These are phyloP conservation scores for Bipolaris oryzae DNA, from an alignment of 2,329 filamentous ascomycete genomes.

Conservation along the genomic window DNA sequence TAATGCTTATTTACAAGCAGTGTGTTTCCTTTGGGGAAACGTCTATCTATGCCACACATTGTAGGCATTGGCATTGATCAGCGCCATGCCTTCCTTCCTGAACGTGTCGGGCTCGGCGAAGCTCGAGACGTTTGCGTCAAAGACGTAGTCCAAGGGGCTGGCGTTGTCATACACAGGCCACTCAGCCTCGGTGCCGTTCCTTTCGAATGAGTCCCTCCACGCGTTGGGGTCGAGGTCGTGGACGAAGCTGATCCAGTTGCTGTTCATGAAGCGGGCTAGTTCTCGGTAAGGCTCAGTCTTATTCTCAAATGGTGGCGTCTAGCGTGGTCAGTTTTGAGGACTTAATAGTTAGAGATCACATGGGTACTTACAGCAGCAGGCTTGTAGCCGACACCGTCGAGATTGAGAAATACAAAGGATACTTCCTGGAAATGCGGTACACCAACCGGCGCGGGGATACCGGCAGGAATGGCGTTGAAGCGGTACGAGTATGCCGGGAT, in stretches of 20 bases:
- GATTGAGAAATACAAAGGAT: constrained; percentile 56
- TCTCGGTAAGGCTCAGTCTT: constrained; percentile 47
- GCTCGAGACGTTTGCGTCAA: constrained; percentile 53
- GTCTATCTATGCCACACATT: constrained; percentile 15
- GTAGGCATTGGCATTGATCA: constrained; percentile 45
- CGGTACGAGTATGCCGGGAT: constrained; percentile 65
- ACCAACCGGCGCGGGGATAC: constrained; percentile 51
- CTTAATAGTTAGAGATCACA: background rate
- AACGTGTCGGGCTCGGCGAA: constrained; percentile 53
- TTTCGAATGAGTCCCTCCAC: constrained; percentile 25
- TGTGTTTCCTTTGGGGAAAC: too few species aligned
- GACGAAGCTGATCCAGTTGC: constrained; percentile 55
- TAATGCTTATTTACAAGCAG: background rate
- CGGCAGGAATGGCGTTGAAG: constrained; percentile 63
- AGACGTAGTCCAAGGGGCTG: constrained; percentile 52
- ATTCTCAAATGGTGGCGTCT: constrained; percentile 39
- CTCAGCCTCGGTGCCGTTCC: constrained; percentile 30
- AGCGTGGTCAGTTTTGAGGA: background rate
- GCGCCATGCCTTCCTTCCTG: constrained; percentile 52
- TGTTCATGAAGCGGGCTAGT: constrained; percentile 53
- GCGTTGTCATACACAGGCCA: constrained; percentile 52
- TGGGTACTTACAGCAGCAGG: constrained; percentile 30
- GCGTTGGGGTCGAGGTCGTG: constrained; percentile 44
- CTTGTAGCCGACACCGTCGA: constrained; percentile 50
- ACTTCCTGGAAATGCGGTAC: constrained; percentile 63